Evolutionary conservation across 441 rosid species (phyloP), one percentile per base, ranked within the genome.

Genomic region (Metrosideros polymorpha): DNA sequence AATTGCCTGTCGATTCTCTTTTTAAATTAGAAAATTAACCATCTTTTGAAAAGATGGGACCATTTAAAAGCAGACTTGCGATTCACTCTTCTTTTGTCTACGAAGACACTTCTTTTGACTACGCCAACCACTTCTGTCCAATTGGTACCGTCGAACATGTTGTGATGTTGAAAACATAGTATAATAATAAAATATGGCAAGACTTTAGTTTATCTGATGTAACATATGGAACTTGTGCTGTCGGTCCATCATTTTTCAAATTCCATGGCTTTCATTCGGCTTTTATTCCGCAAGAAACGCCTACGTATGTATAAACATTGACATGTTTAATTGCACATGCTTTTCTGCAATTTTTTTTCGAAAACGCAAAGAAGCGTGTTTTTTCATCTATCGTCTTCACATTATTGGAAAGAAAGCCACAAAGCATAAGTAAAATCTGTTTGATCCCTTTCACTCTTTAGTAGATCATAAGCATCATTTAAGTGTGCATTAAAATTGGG

Each of bases 221-320:
- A 42, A 39, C 27, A 12, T 19, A 24, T 18, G 39, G 32, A 29
- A 15, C 71, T 61, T 29, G 9, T 15, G 7, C 15, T 61, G 19
- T 61, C 71, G 39, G 71, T 4, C 5, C 12, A 61, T 30, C 39
- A 61, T 57, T 57, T 3, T 7, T 2, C 22, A 4, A 61, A 29
- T 61, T 29, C 15, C 71, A 29, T 3, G 71, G 1, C 35, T 13
- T 57, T n/a, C 18, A 13, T 3, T 57, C 0, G 4, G 3, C 8
- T 57, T n/a, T 57, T n/a, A 3, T 57, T 57, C 32, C 63, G 6
- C 35, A 0, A 1, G 12, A 30, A 29, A 29, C 39, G 27, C 22
- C 0, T 30, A 29, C 19, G 3, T 14, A 15, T 7, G 4, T 59
- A 29, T 3, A 17, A 14, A 59, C 17, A 29, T 1, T 0, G 10